phyloP scores from a whole-genome alignment of 1,284 basidiomycete genomes.

The Rhodotorula sp. region DNA sequence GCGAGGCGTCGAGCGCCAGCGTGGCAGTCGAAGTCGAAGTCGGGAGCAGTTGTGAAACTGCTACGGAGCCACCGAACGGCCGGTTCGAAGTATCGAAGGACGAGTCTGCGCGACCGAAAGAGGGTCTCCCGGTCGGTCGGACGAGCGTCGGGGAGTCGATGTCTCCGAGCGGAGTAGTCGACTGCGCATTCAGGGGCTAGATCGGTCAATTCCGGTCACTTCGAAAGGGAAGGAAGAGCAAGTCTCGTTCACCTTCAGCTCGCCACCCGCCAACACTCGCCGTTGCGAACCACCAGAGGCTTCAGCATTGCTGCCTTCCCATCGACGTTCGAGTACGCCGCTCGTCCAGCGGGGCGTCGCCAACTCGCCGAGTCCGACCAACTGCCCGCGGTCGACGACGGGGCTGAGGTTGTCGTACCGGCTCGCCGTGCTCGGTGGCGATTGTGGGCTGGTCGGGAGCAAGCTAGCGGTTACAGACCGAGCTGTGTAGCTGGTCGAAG shows the following conservation, averaged over 20 bases:
- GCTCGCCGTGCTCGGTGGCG: background rate
- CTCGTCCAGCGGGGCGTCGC: slow-evolving; percentile 88
- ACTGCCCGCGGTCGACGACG: slow-evolving; percentile 76
- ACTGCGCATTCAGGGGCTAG: background rate
- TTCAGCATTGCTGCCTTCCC: background rate
- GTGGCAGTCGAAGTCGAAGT: slow-evolving; percentile 19
- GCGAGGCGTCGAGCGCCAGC: slow-evolving; percentile 18
- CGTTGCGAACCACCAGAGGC: too few species aligned
- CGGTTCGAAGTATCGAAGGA: slow-evolving; percentile 23
- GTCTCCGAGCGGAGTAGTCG: background rate
- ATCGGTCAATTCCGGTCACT: background rate
- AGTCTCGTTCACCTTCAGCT: too few species aligned
- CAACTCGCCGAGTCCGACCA: slow-evolving; percentile 95
- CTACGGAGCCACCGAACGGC: slow-evolving; percentile 3
- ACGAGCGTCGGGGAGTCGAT: slow-evolving; percentile 22
- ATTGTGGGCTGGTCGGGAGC: background rate
- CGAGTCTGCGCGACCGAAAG: background rate
- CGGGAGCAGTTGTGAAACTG: background rate
- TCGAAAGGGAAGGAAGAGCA: background rate
- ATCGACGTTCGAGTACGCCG: slow-evolving; percentile 34
- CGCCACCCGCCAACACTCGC: too few species aligned
- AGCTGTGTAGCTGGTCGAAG: background rate
- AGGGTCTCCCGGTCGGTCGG: slow-evolving; percentile 1
- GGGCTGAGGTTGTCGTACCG: slow-evolving; percentile 60
- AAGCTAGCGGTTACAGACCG: slow-evolving; percentile 11